phyloP scores from a whole-genome alignment of 306 rosid species.

The Lagenaria siceraria region DNA sequence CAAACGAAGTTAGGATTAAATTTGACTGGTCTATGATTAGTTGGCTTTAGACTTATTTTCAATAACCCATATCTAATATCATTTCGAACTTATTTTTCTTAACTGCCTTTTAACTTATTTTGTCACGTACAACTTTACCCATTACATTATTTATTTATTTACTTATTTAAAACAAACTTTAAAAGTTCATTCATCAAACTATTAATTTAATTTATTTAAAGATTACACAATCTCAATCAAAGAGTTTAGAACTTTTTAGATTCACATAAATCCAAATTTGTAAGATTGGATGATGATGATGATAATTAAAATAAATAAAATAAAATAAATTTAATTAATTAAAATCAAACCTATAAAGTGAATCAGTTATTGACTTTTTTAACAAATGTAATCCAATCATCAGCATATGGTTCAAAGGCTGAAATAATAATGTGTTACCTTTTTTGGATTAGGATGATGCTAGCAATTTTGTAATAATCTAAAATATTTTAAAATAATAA shows the following conservation, averaged over 20 bases:
- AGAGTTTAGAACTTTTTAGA: no score
- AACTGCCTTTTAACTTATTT: no score
- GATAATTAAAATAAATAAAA: neutral
- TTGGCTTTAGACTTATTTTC: no score
- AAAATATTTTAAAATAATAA: neutral
- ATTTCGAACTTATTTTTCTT: no score
- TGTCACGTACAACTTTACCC: no score
- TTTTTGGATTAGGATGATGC: neutral
- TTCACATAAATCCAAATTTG: neutral
- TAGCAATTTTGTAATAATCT: neutral
- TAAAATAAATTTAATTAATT: neutral
- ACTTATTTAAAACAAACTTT: neutral
- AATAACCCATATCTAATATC: no score
- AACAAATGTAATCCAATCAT: neutral
- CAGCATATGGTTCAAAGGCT: neutral
- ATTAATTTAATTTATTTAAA: no score
- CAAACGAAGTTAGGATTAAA: no score
- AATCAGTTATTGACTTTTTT: neutral
- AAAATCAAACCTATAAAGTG: neutral
- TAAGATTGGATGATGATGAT: neutral
- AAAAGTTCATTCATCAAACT: neutral
- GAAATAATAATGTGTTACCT: neutral
- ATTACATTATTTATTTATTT: no score
- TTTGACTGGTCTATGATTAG: no score
- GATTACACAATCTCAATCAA: neutral